Conservation (phyloP, 306 rosid species). For the Castanopsis chinensis region DNA sequence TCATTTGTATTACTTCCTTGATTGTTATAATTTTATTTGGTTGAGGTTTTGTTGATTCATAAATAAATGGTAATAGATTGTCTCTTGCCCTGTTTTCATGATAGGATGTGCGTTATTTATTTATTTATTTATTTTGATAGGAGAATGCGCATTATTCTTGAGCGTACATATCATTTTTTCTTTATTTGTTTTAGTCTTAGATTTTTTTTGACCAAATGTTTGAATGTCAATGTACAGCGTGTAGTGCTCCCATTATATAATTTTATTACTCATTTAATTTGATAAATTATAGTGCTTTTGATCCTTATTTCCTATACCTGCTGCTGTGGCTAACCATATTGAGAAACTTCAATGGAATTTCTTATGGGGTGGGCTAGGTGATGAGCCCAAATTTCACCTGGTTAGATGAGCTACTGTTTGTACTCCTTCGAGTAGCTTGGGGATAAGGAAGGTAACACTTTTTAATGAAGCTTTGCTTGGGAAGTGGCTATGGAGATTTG, state of each 20-base stretch:
- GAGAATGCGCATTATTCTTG: constrained; percentile 11
- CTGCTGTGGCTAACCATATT: too few relatives aligned
- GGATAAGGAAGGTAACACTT: too few relatives aligned
- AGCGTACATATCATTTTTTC: neutral
- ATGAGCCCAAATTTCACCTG: too few relatives aligned
- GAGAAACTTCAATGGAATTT: too few relatives aligned
- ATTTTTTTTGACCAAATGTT: constrained; percentile 4
- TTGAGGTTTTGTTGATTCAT: constrained; percentile 21
- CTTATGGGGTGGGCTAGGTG: too few relatives aligned
- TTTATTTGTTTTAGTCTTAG: neutral
- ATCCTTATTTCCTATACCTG: too few relatives aligned
- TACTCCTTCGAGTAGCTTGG: too few relatives aligned
- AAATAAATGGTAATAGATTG: constrained; percentile 7
- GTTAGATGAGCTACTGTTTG: too few relatives aligned
- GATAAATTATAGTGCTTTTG: neutral
- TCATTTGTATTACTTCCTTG: constrained; percentile 44
- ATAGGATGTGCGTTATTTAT: constrained; percentile 12
- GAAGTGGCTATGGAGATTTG: too few relatives aligned
- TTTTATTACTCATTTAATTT: neutral
- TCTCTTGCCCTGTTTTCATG: constrained; percentile 11
- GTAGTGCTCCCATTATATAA: neutral
- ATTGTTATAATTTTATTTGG: constrained; percentile 19
- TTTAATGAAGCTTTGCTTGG: too few relatives aligned
- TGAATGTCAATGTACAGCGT: constrained; percentile 4
- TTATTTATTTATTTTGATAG: neutral